phyloP scores from a whole-genome alignment of 2,329 filamentous ascomycete species.

The Penicillium sp. region DNA sequence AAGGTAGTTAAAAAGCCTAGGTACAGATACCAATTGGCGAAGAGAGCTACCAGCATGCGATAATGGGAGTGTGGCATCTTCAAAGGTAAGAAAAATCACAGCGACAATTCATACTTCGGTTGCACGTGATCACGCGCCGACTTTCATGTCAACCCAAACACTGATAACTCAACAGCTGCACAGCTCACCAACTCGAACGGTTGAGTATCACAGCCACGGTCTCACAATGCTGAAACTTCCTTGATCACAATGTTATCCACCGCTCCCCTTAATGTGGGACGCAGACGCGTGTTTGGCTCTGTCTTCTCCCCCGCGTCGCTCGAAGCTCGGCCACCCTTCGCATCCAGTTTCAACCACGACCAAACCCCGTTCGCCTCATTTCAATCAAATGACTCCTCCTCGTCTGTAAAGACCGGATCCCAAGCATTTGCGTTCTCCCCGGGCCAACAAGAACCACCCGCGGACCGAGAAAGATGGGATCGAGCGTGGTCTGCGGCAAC shows the following conservation, averaged over 20 bases:
- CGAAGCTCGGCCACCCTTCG: conserved; percentile 32
- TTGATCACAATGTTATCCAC: conserved; percentile 26
- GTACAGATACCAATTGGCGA: too few relatives aligned
- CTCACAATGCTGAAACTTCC: conserved; percentile 16
- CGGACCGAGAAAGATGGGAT: conserved; percentile 38
- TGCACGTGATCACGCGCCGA: conserved; percentile 10
- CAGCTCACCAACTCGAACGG: background rate
- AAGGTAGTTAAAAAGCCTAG: too few relatives aligned
- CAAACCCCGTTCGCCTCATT: conserved; percentile 16
- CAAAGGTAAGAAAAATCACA: too few relatives aligned
- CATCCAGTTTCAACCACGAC: conserved; percentile 22
- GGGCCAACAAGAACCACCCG: conserved; percentile 7
- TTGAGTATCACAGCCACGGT: background rate
- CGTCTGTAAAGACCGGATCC: conserved; percentile 19
- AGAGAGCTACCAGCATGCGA: too few relatives aligned
- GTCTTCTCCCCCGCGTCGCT: conserved; percentile 43
- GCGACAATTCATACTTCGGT: background rate
- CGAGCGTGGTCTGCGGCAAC: conserved; percentile 44
- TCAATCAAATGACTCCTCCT: conserved; percentile 14
- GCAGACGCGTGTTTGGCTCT: conserved; percentile 44
- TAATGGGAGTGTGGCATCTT: too few relatives aligned
- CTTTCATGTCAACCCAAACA: background rate
- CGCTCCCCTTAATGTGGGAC: conserved; percentile 26
- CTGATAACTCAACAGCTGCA: background rate
- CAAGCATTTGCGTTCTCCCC: conserved; percentile 4